These are phyloP conservation scores for Arachis monticola DNA, from an alignment of 331 rosid species.

Conservation along the genomic window DNA sequence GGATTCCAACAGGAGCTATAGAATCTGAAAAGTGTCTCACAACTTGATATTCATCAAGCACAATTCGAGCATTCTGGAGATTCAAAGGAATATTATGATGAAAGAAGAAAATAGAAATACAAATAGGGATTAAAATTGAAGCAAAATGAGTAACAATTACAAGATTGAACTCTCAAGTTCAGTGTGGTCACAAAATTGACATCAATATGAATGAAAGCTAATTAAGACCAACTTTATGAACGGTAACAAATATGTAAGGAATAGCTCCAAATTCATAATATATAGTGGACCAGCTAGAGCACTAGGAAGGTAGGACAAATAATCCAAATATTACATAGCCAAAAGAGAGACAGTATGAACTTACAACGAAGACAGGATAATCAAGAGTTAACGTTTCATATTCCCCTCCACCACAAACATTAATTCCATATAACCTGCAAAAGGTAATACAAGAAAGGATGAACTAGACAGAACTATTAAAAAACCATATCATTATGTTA, in stretches of 20 bases:
- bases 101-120: no score
- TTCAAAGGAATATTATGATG: no score
- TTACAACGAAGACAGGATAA: slow-evolving; percentile 87
- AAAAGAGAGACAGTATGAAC: slow-evolving; percentile 37
- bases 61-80: no score
- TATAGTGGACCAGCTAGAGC: no score
- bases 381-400: slow-evolving; percentile 96
- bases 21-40: slow-evolving; percentile 86
- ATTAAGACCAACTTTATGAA: no score
- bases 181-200: slow-evolving; percentile 17
- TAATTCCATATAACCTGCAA: slow-evolving; percentile 34
- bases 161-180: slow-evolving; percentile 35
- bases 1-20: slow-evolving; percentile 91
- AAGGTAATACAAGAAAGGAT: not conserved
- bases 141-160: slow-evolving; percentile 8
- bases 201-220: slow-evolving; percentile 6
- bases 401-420: slow-evolving; percentile 98
- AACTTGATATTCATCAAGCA: slow-evolving; percentile 66
- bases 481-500: slow-evolving; percentile 6
- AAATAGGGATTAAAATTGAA: no score
- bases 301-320: not conserved
- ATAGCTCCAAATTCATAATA: no score
- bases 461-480: slow-evolving; percentile 18
- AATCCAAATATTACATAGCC: not conserved
- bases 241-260: not conserved